Base-by-base conservation (phyloP, 495 filamentous ascomycete genomes). In the Xanthoparmelia taractica region DNA sequence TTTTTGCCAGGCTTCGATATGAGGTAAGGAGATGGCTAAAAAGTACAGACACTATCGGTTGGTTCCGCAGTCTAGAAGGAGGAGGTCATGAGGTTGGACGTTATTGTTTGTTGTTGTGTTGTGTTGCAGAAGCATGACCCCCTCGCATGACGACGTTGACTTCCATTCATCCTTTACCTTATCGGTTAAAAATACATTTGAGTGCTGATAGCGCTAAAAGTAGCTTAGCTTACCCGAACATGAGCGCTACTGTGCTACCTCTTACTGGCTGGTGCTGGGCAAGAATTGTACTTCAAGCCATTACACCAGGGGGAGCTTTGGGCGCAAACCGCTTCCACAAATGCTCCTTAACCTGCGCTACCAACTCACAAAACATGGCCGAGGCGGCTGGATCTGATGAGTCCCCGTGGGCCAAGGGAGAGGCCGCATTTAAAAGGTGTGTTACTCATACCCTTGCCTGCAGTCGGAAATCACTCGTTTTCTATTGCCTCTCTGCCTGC, bases 381-480 rank as follows among this genome's bases (percentile, higher is more conserved):
- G 59, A 57, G 27, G 17, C 38, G 17, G 55, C 36, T 20, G 55
- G 60, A 58, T 52, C 43, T 23, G 63, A 57, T 2, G 55, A 60
- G 37, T 64, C 69, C 27, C 58, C 67, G 29, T 71, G 69, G 69
- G 50, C 65, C 40, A 68, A 67, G 40, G 61, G 52, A 36, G 67
- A 71, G 58, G 50, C 48, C 8, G 58, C 62, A 23, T 71, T 65
- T 31, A 66, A 59, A 27, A 61, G 65, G 69, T 71, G 61, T 25
- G 36, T 29, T n/a, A 33, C 34, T n/a, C 37, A 40, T 12, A 33
- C 34, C n/a, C 45, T 50, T 41, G 25, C 55, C 33, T 48, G 23
- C 52, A 34, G 23, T 40, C 20, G 8, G 18, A 8, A 27, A 58
- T 17, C n/a, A 57, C 31, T 65, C 37, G 4, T 38, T 48, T 31